Percentiles rank a stretch among this genome's conserved stretches.
phyloP scores from a whole-genome alignment of 2,329 filamentous ascomycete genomes.

The Ampelomyces quisqualis region DNA sequence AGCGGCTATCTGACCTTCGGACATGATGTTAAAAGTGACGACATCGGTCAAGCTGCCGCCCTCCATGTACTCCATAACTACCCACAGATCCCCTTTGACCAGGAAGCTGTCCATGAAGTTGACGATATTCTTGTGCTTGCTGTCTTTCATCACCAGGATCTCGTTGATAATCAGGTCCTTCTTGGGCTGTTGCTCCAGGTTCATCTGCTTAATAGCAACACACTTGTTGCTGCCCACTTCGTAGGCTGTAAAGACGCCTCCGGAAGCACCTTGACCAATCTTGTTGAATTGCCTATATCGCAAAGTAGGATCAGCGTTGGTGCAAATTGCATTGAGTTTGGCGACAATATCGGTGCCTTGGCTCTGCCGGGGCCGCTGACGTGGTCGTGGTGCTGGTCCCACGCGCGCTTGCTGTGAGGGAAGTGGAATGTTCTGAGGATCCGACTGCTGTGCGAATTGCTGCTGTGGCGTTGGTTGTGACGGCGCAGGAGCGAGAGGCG shows the following conservation, averaged over 20 bases:
- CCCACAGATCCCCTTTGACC: constrained; percentile 88
- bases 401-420: constrained; percentile 54
- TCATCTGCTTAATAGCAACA: constrained; percentile 99
- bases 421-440: constrained; percentile 47
- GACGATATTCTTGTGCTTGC: constrained; percentile 96
- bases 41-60: constrained; percentile 96
- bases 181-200: constrained; percentile 95
- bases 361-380: constrained; percentile 77
- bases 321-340: constrained; percentile 85
- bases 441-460: constrained; percentile 43
- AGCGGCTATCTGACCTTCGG: constrained; percentile 92
- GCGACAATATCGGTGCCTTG: constrained; percentile 78
- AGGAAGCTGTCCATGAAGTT: constrained; percentile 99
- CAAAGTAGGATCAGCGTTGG: constrained; percentile 81
- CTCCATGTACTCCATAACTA: constrained; percentile 99
- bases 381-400: constrained; percentile 64
- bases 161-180: constrained; percentile 99
- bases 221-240: constrained; percentile 80
- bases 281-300: constrained; percentile 87
- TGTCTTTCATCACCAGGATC: constrained; percentile 98
- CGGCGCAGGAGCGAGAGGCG: constrained; percentile 47
- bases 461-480: constrained; percentile 54
- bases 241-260: constrained; percentile 90
- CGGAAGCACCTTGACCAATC: constrained; percentile 95
- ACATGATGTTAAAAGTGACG: constrained; percentile 99